phyloP scores from a whole-genome alignment of 768 basidiomycete species.

The Russula griseocarnosa region DNA sequence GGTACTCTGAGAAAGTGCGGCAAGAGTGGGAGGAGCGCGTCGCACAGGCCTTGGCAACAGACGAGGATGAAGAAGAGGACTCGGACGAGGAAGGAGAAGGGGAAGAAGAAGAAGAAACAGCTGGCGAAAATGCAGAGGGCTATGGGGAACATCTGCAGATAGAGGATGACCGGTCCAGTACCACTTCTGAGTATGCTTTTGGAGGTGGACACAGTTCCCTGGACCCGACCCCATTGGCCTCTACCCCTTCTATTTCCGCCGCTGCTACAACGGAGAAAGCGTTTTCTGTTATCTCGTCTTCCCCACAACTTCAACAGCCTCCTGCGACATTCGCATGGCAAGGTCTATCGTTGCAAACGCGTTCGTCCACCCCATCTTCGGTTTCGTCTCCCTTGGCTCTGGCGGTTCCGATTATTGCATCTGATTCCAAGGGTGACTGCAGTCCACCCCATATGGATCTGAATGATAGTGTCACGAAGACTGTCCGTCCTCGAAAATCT shows the following conservation, averaged over 20 bases:
- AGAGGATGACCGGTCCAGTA: constrained; percentile 54
- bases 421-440: constrained; percentile 52
- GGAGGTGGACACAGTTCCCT: constrained; percentile 38
- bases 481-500: constrained; percentile 63
- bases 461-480: constrained; percentile 47
- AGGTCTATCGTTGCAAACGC: constrained; percentile 53
- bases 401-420: constrained; percentile 78
- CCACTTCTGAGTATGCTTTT: constrained; percentile 62
- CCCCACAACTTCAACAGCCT: constrained; percentile 32
- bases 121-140: constrained; percentile 28
- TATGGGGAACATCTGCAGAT: constrained; percentile 28
- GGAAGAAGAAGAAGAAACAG: constrained; percentile 20
- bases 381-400: constrained; percentile 83
- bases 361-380: constrained; percentile 85
- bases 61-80: constrained; percentile 52
- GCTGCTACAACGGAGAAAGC: constrained; percentile 25
- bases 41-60: constrained; percentile 55
- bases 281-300: constrained; percentile 24
- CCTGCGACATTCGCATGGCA: constrained; percentile 40
- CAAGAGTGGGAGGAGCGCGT: constrained; percentile 95
- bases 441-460: constrained; percentile 62
- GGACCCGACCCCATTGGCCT: constrained; percentile 68
- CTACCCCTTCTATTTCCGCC: constrained; percentile 42
- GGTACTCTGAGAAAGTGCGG: constrained; percentile 95
- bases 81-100: constrained; percentile 32